Conservation (phyloP, 1,284 basidiomycete genomes). For the Ustilago trichophora region DNA sequence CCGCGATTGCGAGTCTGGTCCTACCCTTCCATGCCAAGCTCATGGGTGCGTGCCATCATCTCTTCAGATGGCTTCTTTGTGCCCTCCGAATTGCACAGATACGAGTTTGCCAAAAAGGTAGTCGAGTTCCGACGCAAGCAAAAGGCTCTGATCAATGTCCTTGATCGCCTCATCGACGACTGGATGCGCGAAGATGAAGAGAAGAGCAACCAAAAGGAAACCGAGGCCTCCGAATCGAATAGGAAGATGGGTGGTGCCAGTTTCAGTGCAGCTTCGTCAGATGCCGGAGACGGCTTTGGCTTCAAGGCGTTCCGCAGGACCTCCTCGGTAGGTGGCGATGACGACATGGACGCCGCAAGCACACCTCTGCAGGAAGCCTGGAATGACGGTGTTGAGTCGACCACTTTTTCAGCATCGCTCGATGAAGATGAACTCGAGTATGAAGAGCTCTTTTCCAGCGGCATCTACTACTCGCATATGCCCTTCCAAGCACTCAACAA, state of each 20-base stretch:
- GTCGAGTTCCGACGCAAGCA: slow-evolving; percentile 76
- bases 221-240: slow-evolving; percentile 1
- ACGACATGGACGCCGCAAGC: slow-evolving; percentile 25
- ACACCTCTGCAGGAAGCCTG: slow-evolving; percentile 38
- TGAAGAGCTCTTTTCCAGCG: slow-evolving; percentile 76
- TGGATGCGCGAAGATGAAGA: slow-evolving; percentile 32
- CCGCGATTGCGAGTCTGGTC: slow-evolving; percentile 71
- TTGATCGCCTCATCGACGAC: slow-evolving; percentile 34
- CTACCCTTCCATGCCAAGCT: slow-evolving; percentile 70
- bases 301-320: slow-evolving; percentile 38
- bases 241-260: slow-evolving; percentile 15
- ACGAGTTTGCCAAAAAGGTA: slow-evolving; percentile 78
- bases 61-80: slow-evolving; percentile 84
- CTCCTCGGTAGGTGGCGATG: slow-evolving; percentile 12
- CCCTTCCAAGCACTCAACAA: slow-evolving; percentile 65
- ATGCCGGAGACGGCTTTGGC: slow-evolving; percentile 35
- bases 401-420: slow-evolving; percentile 21
- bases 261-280: slow-evolving; percentile 17
- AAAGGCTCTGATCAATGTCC: slow-evolving; percentile 54
- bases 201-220: background rate
- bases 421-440: slow-evolving; percentile 61
- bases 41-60: slow-evolving; percentile 79
- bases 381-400: slow-evolving; percentile 29
- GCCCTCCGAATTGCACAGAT: slow-evolving; percentile 79
- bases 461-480: slow-evolving; percentile 90